Percentiles rank a stretch among this genome's conserved stretches.
Conservation (phyloP, 768 basidiomycete species). For the Suillus luteus region DNA sequence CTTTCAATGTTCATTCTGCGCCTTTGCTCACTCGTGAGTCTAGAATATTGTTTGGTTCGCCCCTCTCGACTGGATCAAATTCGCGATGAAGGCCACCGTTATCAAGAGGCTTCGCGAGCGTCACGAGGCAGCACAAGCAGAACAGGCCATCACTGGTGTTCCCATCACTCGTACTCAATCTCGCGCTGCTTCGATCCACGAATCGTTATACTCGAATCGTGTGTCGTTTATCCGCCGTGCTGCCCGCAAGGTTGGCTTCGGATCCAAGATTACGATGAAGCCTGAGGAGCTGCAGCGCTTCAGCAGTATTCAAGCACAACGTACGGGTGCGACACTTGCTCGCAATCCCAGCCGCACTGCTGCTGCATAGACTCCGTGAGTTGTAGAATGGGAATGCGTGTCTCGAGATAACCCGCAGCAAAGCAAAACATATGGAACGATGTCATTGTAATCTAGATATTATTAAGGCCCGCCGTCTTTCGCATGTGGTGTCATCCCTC, state of each 20-base stretch:
- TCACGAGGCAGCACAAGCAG: constrained; percentile 43
- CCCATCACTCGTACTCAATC: constrained; percentile 87
- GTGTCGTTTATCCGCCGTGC: constrained; percentile 91
- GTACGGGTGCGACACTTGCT: constrained; percentile 75
- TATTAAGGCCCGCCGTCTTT: constrained; percentile 15
- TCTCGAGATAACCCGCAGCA: not conserved
- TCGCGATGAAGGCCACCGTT: constrained; percentile 91
- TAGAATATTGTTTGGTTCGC: constrained; percentile 96
- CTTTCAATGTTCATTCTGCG: not conserved
- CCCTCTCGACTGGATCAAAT: constrained; percentile 95
- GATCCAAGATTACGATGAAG: constrained; percentile 76
- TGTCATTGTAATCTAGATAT: constrained; percentile 17
- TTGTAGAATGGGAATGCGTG: constrained; percentile 3
- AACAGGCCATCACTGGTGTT: constrained; percentile 43
- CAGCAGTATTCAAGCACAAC: constrained; percentile 81
- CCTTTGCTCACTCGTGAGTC: constrained; percentile 15
- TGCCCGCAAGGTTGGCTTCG: constrained; percentile 86
- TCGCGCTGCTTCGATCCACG: constrained; percentile 86
- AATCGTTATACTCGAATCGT: constrained; percentile 94
- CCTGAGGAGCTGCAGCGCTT: constrained; percentile 86
- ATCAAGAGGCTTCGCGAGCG: constrained; percentile 83
- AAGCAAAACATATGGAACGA: constrained; percentile 8
- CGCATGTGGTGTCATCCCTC: constrained; percentile 18
- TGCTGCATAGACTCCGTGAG: constrained; percentile 34
- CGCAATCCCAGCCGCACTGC: constrained; percentile 72